Evolutionary conservation across 805 yeast species (phyloP), one percentile per base, ranked within the genome.

Genomic region (Ascoidea rubescens): DNA sequence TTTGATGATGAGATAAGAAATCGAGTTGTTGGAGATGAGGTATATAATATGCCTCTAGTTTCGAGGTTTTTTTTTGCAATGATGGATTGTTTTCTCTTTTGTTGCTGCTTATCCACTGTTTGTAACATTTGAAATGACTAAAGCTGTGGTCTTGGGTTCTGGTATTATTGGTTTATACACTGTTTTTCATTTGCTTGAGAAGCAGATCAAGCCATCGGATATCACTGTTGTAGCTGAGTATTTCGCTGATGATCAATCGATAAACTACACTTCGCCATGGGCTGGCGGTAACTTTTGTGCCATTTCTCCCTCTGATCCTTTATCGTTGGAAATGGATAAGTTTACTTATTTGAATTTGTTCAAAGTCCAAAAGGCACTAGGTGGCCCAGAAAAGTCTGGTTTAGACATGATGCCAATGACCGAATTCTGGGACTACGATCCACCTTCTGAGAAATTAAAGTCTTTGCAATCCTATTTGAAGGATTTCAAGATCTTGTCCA

Each of bases 201-300:
- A 66, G 8, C 69, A 71, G 2, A 66, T 72, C 7, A 53, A 61
- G 0, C 70, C 75, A 1, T 52, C 61, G 1, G 65, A 74, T 5
- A 74, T 87, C 55, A 71, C 77, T 4, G 73, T 86, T 1, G 58
- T 82, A 17, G 91, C 87, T 5, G 77, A 83, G 60, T 76, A 73
- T 58, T 64, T 82, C 45, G 95, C 95, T 2, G 95, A 95, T 4
- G 95, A 87, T 60, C 83, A 79, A 57, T 79, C 88, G 4, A 77
- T 77, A 53, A 71, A 77, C 50, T 87, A 82, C 64, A 80, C 95
- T 1, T 83, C 90, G 0, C 95, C 95, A 0, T 83, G 84, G 77
- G 95, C 95, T 0, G 84, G 84, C 31, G 83, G 80, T 5, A 78
- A 79, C 60, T 78, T 78, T 59, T 73, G 80, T 2, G 70, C 77